Evolutionary conservation across 345 rosid genomes (phyloP), one percentile per base, ranked within the genome.

Genomic region (Atalantia buxifolia): DNA sequence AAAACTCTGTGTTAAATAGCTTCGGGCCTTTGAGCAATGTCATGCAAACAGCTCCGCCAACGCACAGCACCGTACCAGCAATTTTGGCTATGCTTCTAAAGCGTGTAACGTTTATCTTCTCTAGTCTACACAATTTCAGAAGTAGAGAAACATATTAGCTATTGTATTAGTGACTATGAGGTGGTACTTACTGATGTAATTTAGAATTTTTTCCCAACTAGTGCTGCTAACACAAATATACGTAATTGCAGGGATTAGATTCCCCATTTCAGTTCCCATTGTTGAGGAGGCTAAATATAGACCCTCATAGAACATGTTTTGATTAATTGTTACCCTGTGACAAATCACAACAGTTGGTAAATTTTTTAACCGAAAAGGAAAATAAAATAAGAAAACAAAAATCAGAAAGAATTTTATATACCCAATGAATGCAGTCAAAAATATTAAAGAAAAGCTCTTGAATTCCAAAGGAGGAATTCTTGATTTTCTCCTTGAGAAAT

Each of bases 11-110:
- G 64, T 92, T 92, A n/a, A 92, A 81, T 56, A 94, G 85, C 84
- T 92, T 90, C n/a, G 90, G 88, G 57, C 98, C 97, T 76, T 85
- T 84, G 36, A 94, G 87, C 76, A 94, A 76, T 27, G 91, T 87
- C 94, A 92, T 90, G 31, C 84, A 79, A 61, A 84, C 66, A 3
- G 98, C 97, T 79, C 94, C 97, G 14, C 83, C 62, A 2, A 92
- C 91, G 77, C 90, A 88, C 14, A 90, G 6, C 50, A 84, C 35
- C 1, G 97, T 94, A 64, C 97, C 95, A 18, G 40, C 50, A 22
- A 92, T 79, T 84, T 94, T 94, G 3, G 93, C 92, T 21, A 87
- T 42, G 72, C 95, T 88, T 84, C 93, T 84, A 36, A 66, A 25
- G 82, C 90, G 85, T 81, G 84, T 24, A 6, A 87, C 36, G 18